Conservation (phyloP, 345 rosid species). For the Kernera saxatilis region DNA sequence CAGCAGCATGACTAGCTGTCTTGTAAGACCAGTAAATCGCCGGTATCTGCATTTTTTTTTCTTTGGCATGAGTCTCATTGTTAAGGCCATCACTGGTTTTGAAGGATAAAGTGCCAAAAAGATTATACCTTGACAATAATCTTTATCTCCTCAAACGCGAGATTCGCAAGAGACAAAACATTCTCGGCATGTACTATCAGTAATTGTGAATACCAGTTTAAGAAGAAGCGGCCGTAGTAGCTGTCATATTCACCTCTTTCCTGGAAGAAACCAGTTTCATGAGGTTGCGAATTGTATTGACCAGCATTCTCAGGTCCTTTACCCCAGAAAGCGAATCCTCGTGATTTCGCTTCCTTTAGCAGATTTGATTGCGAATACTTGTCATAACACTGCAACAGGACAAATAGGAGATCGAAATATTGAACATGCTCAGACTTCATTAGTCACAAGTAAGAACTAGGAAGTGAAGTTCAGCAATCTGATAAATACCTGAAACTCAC, state of each 20-base stretch:
- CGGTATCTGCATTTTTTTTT: conserved; percentile 58
- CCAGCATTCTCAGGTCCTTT: conserved; percentile 91
- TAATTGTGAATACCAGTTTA: conserved; percentile 78
- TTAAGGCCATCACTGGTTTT: background rate
- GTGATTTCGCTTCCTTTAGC: conserved; percentile 63
- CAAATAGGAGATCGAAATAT: background rate
- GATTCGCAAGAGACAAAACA: conserved; percentile 73
- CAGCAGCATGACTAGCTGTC: conserved; percentile 88
- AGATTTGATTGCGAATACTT: conserved; percentile 71
- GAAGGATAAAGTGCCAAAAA: background rate
- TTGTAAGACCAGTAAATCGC: conserved; percentile 90
- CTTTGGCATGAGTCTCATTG: background rate
- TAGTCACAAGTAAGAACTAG: background rate
- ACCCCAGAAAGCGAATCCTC: conserved; percentile 82
- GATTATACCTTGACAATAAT: conserved; percentile 66
- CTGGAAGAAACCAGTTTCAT: conserved; percentile 85
- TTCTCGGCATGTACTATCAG: conserved; percentile 71
- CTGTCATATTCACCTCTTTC: conserved; percentile 94
- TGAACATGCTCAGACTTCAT: background rate
- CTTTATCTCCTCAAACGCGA: conserved; percentile 75
- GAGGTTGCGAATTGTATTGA: conserved; percentile 83
- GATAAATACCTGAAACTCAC: conserved; percentile 91
- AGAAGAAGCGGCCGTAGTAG: conserved; percentile 89
- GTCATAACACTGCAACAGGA: conserved; percentile 68
- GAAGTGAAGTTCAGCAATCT: conserved; percentile 8